phyloP scores from a whole-genome alignment of 768 basidiomycete species.

The Lentinula sp. region DNA sequence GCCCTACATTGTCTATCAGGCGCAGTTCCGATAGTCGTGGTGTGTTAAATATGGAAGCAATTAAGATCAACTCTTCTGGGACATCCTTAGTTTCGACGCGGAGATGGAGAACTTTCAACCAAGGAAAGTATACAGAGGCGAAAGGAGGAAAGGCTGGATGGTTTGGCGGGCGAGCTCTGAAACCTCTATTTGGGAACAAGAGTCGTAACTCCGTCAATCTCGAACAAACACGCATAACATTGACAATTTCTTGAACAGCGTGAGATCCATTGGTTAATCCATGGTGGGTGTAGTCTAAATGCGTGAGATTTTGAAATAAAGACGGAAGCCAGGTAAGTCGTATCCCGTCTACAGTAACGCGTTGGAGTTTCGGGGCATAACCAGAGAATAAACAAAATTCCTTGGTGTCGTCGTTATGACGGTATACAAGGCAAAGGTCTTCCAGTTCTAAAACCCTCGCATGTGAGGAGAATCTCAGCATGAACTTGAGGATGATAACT shows the following conservation, averaged over 20 bases:
- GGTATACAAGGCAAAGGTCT: constrained; percentile 52
- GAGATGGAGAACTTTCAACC: constrained; percentile 42
- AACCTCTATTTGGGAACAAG: constrained; percentile 39
- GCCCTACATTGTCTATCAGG: constrained; percentile 37
- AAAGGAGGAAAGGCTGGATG: constrained; percentile 19
- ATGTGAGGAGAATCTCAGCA: background rate
- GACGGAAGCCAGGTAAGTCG: constrained; percentile 57
- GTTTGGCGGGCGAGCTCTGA: constrained; percentile 9
- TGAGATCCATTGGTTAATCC: constrained; percentile 54
- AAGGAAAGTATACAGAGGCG: constrained; percentile 33
- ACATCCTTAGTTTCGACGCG: constrained; percentile 49
- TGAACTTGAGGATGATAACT: background rate
- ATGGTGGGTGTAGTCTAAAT: constrained; percentile 68
- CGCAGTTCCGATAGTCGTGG: constrained; percentile 42
- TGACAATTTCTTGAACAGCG: constrained; percentile 51
- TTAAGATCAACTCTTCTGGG: constrained; percentile 50
- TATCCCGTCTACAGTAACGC: constrained; percentile 57
- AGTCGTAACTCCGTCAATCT: constrained; percentile 49
- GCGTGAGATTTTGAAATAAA: constrained; percentile 54
- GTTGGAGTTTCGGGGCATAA: constrained; percentile 48
- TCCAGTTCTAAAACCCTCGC: constrained; percentile 27
- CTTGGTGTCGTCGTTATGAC: constrained; percentile 63
- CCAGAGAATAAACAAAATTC: constrained; percentile 62
- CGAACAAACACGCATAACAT: constrained; percentile 49
- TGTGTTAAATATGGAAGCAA: constrained; percentile 43